phyloP scores from a whole-genome alignment of 768 basidiomycete genomes.

The Tubosaeta brunneosetosa region DNA sequence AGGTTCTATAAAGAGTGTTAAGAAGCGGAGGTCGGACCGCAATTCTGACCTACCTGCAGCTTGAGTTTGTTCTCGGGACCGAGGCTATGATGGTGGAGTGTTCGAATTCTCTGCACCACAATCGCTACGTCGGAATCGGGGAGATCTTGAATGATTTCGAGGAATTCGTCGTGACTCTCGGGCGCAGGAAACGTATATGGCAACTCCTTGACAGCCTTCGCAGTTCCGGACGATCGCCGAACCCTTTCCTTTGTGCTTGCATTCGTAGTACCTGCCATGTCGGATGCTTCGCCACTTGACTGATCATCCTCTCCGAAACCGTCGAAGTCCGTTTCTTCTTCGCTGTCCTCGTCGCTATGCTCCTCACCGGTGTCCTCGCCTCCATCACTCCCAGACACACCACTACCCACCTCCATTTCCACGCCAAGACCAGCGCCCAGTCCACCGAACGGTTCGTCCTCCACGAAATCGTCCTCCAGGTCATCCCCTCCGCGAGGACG shows the following conservation, averaged over 20 bases:
- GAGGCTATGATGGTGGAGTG: constrained; percentile 90
- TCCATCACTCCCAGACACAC: constrained; percentile 34
- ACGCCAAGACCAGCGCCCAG: constrained; percentile 33
- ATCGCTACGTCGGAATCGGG: constrained; percentile 68
- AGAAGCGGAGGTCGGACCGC: not conserved
- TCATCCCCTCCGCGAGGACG: constrained; percentile 76
- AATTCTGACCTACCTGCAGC: constrained; percentile 60
- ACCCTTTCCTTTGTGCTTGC: constrained; percentile 34
- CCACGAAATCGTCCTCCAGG: constrained; percentile 78
- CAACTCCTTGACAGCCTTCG: constrained; percentile 50
- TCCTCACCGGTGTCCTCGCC: constrained; percentile 28
- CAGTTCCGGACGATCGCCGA: constrained; percentile 29
- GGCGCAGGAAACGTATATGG: constrained; percentile 95
- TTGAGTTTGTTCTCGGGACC: constrained; percentile 87
- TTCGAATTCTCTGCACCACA: constrained; percentile 86
- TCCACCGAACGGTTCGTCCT: constrained; percentile 34
- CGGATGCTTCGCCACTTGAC: constrained; percentile 36
- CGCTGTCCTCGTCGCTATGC: constrained; percentile 26
- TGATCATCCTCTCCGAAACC: constrained; percentile 33
- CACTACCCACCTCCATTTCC: constrained; percentile 42
- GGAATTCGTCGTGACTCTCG: constrained; percentile 77
- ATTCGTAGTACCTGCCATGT: constrained; percentile 34
- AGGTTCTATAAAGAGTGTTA: constrained; percentile 49
- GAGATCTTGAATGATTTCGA: constrained; percentile 72
- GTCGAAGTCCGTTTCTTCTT: constrained; percentile 29